phyloP scores from a whole-genome alignment of 371 early-diverging fungal species.

The Mucor circinelloides region DNA sequence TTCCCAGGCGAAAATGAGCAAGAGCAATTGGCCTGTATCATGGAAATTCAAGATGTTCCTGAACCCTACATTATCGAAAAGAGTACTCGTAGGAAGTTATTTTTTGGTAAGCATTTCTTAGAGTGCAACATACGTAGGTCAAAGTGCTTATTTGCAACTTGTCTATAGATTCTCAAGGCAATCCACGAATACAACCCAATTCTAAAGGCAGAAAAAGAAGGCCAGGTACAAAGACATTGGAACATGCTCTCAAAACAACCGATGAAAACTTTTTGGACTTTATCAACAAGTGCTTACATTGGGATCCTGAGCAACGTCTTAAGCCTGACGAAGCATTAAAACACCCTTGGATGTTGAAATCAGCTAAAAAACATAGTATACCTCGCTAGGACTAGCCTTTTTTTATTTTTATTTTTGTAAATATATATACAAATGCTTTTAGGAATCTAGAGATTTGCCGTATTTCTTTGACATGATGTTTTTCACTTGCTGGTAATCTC shows the following conservation, averaged over 20 bases:
- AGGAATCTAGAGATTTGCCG: constrained; percentile 34
- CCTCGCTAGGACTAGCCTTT: not conserved
- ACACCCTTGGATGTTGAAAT: constrained; percentile 61
- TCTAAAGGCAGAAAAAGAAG: constrained; percentile 85
- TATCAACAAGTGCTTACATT: constrained; percentile 76
- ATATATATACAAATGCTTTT: constrained; percentile 1
- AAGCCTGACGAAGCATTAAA: constrained; percentile 78
- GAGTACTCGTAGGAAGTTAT: constrained; percentile 77
- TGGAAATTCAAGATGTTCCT: constrained; percentile 88
- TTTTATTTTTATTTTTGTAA: not conserved
- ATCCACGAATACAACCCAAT: constrained; percentile 74
- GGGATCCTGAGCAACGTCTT: constrained; percentile 88
- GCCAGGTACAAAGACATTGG: constrained; percentile 77
- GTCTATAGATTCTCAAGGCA: constrained; percentile 58
- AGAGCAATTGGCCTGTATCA: constrained; percentile 91
- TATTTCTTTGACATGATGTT: constrained; percentile 70
- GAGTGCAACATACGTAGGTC: constrained; percentile 41
- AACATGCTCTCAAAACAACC: constrained; percentile 63
- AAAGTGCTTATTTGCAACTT: constrained; percentile 4
- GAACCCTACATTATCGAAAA: constrained; percentile 72
- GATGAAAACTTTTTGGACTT: constrained; percentile 85
- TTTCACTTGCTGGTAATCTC: constrained; percentile 72
- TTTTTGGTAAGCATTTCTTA: constrained; percentile 68
- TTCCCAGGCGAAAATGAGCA: constrained; percentile 97
- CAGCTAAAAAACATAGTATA: constrained; percentile 1